Percentiles rank a stretch among this genome's conserved stretches.
Conservation (phyloP, 2,329 filamentous ascomycete genomes). For the Neoascochyta sp. region DNA sequence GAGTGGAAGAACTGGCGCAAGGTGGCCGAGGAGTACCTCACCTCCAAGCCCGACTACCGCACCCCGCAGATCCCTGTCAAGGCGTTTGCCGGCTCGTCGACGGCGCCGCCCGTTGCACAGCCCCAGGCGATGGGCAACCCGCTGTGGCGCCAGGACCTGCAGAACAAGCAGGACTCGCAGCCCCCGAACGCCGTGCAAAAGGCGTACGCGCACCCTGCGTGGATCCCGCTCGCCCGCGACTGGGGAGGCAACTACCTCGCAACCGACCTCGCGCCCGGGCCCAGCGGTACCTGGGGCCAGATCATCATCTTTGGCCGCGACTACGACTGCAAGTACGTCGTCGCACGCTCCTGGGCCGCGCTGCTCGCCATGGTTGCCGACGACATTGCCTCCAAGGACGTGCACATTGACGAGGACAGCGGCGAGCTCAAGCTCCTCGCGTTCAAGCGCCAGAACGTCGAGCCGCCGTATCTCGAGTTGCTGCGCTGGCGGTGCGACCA, state of each 20-base stretch:
- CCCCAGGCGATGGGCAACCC: slow-evolving; percentile 54
- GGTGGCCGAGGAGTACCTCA: slow-evolving; percentile 86
- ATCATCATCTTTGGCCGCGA: slow-evolving; percentile 95
- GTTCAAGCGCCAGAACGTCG: slow-evolving; percentile 75
- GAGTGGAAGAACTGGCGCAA: slow-evolving; percentile 96
- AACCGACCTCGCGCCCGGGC: slow-evolving; percentile 86
- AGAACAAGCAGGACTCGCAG: slow-evolving; percentile 80
- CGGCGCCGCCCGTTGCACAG: slow-evolving; percentile 61
- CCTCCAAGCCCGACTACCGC: slow-evolving; percentile 52
- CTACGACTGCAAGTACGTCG: slow-evolving; percentile 97
- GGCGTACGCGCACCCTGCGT: slow-evolving; percentile 86
- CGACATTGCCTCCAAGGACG: slow-evolving; percentile 87
- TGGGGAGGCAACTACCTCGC: slow-evolving; percentile 99
- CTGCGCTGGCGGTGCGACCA: slow-evolving; percentile 93
- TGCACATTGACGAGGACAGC: slow-evolving; percentile 87
- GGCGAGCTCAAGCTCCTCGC: slow-evolving; percentile 88
- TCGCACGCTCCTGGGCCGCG: slow-evolving; percentile 85
- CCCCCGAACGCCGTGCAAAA: slow-evolving; percentile 84
- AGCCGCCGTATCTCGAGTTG: slow-evolving; percentile 92
- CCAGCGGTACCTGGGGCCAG: slow-evolving; percentile 89
- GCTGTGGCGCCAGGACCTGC: slow-evolving; percentile 80
- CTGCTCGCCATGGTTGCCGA: slow-evolving; percentile 86
- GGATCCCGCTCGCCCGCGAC: slow-evolving; percentile 94
- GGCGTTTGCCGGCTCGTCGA: slow-evolving; percentile 66
- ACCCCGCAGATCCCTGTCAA: slow-evolving; percentile 66